Conservation (phyloP, 805 yeast species). For the Ogataea trehaloabstinens region DNA sequence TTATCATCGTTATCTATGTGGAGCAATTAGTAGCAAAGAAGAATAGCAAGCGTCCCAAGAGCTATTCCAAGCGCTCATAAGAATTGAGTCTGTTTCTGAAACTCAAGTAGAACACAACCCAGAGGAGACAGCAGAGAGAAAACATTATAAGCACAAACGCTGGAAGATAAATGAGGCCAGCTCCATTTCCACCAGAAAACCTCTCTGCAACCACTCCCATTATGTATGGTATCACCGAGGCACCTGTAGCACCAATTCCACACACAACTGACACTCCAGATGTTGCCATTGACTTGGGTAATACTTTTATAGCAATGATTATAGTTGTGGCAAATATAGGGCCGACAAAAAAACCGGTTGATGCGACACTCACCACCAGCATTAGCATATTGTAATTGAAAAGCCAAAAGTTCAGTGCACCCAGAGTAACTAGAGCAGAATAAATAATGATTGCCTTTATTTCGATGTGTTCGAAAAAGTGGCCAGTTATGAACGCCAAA, state of each 20-base stretch:
- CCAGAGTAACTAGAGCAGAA: constrained; percentile 33
- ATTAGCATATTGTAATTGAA: constrained; percentile 21
- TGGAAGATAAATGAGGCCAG: constrained; percentile 34
- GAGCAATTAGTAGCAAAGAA: no score
- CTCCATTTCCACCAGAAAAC: constrained; percentile 27
- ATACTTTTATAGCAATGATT: constrained; percentile 55
- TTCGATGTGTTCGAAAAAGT: constrained; percentile 37
- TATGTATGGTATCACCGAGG: constrained; percentile 68
- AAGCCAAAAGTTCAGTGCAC: constrained; percentile 34
- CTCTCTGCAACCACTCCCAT: constrained; percentile 49
- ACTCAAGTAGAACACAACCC: constrained; percentile 27
- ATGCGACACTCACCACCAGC: constrained; percentile 36
- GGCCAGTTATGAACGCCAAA: constrained; percentile 49
- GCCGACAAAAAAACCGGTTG: constrained; percentile 50
- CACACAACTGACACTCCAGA: constrained; percentile 72
- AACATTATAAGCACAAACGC: constrained; percentile 21
- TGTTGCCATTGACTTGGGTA: constrained; percentile 61
- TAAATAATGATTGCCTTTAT: constrained; percentile 42
- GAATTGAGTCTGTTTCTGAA: constrained; percentile 17
- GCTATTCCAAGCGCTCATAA: background rate
- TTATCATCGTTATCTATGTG: no score
- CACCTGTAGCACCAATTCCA: constrained; percentile 81
- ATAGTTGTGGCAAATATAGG: constrained; percentile 68
- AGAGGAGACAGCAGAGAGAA: constrained; percentile 20
- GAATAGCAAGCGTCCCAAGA: no score